phyloP scores from a whole-genome alignment of 768 basidiomycete species.

The Boletus tomentosulus region DNA sequence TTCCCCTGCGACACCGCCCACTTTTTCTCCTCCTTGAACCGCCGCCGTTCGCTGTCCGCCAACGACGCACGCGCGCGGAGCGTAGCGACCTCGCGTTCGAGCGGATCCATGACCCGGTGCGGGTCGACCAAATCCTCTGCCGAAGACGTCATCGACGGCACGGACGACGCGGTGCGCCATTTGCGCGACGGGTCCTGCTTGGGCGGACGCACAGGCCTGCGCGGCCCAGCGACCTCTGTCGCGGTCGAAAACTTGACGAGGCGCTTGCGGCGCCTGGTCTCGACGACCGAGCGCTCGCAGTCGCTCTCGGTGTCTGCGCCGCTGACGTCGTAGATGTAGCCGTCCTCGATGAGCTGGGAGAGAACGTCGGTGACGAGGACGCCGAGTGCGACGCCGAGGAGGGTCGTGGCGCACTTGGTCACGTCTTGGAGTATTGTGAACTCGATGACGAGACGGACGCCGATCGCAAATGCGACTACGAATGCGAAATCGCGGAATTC shows the following conservation, averaged over 20 bases:
- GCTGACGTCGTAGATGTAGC: conserved; percentile 30
- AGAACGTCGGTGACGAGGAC: conserved; percentile 68
- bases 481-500: conserved; percentile 51
- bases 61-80: conserved; percentile 74
- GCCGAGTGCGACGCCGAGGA: conserved; percentile 66
- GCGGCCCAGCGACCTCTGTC: conserved; percentile 28
- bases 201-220: conserved; percentile 24
- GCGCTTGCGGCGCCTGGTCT: conserved; percentile 34
- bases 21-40: conserved; percentile 82
- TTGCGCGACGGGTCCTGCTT: conserved; percentile 28
- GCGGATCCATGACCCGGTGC: conserved; percentile 52
- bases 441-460: conserved; percentile 61
- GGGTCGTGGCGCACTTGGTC: conserved; percentile 50
- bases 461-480: conserved; percentile 53
- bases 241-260: conserved; percentile 45
- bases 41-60: conserved; percentile 77
- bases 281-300: conserved; percentile 9
- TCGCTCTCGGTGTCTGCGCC: conserved; percentile 23
- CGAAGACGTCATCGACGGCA: conserved; percentile 58
- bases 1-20: conserved; percentile 85
- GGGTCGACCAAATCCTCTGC: conserved; percentile 62
- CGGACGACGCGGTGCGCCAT: conserved; percentile 34
- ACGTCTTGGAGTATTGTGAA: conserved; percentile 53
- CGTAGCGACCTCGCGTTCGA: conserved; percentile 71
- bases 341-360: conserved; percentile 58